Percentiles rank a stretch among this genome's conserved stretches.
Evolutionary conservation across 345 rosid genomes (phyloP).

Genomic region (Clarkia xantiana): DNA sequence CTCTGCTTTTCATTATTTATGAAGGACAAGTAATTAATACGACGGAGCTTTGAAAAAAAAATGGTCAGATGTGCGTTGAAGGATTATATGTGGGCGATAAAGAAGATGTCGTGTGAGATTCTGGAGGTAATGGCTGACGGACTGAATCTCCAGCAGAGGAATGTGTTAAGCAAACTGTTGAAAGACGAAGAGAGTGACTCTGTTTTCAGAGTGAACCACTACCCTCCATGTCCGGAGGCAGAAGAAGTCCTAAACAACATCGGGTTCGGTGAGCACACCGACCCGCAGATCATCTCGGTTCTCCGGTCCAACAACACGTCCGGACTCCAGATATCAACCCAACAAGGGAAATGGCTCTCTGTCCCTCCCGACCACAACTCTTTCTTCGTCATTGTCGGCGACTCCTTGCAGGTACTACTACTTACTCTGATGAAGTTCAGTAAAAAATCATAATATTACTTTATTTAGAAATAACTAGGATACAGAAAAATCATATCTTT

Average conservation of each 20-base stretch:
- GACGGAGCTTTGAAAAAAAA: no score
- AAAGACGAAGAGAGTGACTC: conserved; percentile 58
- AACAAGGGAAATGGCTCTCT: conserved; percentile 59
- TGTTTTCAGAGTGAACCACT: conserved; percentile 61
- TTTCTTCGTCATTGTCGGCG: conserved; percentile 77
- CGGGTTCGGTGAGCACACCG: conserved; percentile 89
- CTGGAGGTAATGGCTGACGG: conserved; percentile 71
- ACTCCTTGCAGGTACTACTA: conserved; percentile 53
- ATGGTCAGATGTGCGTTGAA: conserved; percentile 47
- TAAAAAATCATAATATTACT: no score
- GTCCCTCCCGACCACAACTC: conserved; percentile 63
- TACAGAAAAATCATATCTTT: no score
- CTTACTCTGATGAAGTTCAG: no score
- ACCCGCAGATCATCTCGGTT: conserved; percentile 78
- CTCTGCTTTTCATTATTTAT: background rate
- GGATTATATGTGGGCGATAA: conserved; percentile 46
- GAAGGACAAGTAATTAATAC: no score
- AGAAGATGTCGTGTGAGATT: conserved; percentile 48
- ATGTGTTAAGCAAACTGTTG: conserved; percentile 54
- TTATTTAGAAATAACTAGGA: no score
- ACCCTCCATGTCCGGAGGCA: conserved; percentile 42
- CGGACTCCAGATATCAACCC: conserved; percentile 62
- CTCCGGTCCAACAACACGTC: conserved; percentile 72
- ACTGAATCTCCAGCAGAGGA: conserved; percentile 33
- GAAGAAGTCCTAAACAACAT: conserved; percentile 12